Evolutionary conservation across 805 yeast genomes (phyloP), one percentile per base, ranked within the genome.

Genomic region (Yamadazyma paraphyllophila): DNA sequence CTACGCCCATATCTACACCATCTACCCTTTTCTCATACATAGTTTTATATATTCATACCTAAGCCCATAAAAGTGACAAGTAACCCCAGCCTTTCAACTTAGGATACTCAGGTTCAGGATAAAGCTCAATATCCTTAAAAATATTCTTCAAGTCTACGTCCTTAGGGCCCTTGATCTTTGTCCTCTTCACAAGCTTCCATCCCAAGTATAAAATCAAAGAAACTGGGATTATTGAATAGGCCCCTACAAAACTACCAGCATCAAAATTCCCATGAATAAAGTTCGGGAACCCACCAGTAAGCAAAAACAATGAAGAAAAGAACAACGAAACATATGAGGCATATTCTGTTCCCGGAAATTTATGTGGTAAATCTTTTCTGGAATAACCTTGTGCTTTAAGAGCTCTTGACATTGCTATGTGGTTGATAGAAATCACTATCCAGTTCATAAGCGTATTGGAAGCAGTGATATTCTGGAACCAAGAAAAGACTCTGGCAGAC

Each of bases 231-330:
- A 88, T 83, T 50, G 85, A 72, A 63, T 85, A 85, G 7, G 90
- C 85, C 20, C 90, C 89, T 43, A 85, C 63, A 56, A 85, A 85
- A 59, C 81, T 81, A 7, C 77, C 64, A 1, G 62, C 73, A 7
- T 69, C 73, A 70, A 81, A 82, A 14, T 71, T 69, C 4, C 73
- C 73, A 64, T 40, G 45, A 47, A 85, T 74, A 63, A 85, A 84
- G 5, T 79, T 83, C 3, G 78, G 81, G 59, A 82, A 85, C 43
- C 91, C 91, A 53, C 85, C 85, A 11, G 90, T 83, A 12, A 85
- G 25, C 4, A 72, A 48, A 47, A 83, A 44, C 42, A 69, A 62
- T 2, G 63, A 69, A 8, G 62, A 60, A 45, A 59, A 69, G 9
- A 70, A 68, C 26, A 65, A 53, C 13, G 61, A 62, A 39, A 59